These are phyloP conservation scores for Solanum tacnaense DNA, from an alignment of 257 asterid species.

Conservation along the genomic window DNA sequence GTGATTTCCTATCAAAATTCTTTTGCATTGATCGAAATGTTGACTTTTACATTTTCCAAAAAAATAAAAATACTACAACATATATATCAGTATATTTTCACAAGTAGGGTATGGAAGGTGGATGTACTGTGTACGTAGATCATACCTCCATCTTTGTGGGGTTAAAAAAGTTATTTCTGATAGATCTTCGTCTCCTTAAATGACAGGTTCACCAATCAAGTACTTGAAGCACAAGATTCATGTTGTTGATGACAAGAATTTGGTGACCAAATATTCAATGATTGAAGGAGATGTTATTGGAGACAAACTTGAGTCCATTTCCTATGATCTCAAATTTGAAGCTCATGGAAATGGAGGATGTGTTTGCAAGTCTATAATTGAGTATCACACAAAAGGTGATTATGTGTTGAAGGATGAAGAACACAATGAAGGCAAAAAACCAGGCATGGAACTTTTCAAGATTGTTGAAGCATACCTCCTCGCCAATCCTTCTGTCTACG, in stretches of 20 bases:
- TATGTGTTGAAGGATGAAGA: conserved; percentile 18
- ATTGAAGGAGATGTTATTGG: conserved; percentile 25
- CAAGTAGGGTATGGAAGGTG: neutral
- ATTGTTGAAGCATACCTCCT: conserved; percentile 19
- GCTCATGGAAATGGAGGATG: conserved; percentile 20
- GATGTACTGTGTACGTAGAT: too few species aligned
- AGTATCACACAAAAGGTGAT: conserved; percentile 22
- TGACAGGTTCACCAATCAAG: conserved; percentile 15
- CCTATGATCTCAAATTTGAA: conserved; percentile 15
- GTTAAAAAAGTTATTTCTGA: too few species aligned
- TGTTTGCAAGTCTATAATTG: conserved; percentile 11
- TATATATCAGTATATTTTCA: too few species aligned
- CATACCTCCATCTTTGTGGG: too few species aligned
- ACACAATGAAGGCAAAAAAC: conserved; percentile 21
- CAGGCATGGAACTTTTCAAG: conserved; percentile 13
- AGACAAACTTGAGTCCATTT: conserved; percentile 16
- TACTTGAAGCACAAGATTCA: conserved; percentile 24
- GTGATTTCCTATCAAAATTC: too few species aligned
- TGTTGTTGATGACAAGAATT: conserved; percentile 12
- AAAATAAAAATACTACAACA: too few species aligned
- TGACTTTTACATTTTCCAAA: too few species aligned
- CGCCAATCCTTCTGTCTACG: conserved; percentile 16
- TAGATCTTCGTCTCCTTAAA: neutral
- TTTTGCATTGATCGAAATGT: too few species aligned
- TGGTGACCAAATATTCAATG: conserved; percentile 13